Conservation (phyloP, 768 basidiomycete genomes). For the Auriscalpium vulgare region DNA sequence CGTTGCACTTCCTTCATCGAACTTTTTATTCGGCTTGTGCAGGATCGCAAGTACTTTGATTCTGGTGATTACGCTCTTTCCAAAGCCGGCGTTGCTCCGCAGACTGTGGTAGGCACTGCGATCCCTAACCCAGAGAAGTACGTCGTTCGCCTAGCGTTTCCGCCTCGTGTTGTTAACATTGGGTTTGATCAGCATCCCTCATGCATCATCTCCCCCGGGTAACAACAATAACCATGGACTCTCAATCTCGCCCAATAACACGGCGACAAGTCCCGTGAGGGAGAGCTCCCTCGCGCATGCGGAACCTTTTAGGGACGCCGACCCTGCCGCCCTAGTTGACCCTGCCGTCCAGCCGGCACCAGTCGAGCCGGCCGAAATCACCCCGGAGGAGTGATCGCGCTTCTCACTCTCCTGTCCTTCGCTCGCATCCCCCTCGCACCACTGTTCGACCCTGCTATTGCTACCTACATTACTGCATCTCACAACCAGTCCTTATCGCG, state of each 20-base stretch:
- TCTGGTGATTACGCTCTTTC: constrained; percentile 98
- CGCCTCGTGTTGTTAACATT: constrained; percentile 7
- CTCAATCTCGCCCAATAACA: constrained; percentile 11
- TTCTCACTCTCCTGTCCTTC: not conserved
- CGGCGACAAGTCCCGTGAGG: constrained; percentile 13
- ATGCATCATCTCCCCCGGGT: constrained; percentile 66
- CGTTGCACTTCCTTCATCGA: no score
- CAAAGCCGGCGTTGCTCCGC: constrained; percentile 88
- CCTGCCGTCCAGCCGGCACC: not conserved
- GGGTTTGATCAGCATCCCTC: constrained; percentile 63
- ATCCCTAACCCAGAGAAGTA: constrained; percentile 98
- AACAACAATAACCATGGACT: constrained; percentile 30
- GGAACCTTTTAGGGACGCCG: not conserved
- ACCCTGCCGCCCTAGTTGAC: constrained; percentile 2
- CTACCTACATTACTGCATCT: constrained; percentile 12
- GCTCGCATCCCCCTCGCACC: constrained; percentile 3
- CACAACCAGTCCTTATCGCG: constrained; percentile 1
- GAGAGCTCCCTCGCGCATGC: constrained; percentile 11
- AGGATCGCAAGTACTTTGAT: constrained; percentile 99
- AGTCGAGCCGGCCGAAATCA: not conserved
- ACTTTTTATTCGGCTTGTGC: not conserved
- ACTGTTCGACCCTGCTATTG: not conserved
- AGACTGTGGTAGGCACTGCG: constrained; percentile 85
- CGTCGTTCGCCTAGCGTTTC: constrained; percentile 21
- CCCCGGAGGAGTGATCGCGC: constrained; percentile 9